Evolutionary conservation across 2,329 filamentous ascomycete genomes (phyloP), one percentile per base, ranked within the genome.

Genomic region (Pestalotiopsis sp.): DNA sequence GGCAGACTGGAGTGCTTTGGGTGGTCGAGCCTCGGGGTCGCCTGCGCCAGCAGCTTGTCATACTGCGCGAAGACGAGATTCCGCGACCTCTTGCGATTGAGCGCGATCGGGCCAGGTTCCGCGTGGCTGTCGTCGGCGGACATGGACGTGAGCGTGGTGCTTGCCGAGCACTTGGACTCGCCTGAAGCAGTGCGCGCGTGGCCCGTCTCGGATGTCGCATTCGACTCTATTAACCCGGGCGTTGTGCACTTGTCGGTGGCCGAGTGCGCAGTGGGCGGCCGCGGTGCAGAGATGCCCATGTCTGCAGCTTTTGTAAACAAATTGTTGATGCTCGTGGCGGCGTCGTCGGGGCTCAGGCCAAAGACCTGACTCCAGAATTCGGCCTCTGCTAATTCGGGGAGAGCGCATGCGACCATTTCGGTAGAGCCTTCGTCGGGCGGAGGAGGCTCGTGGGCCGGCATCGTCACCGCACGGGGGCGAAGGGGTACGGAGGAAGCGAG

Each of bases 61-160:
- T 89, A 89, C 38, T 83, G 81, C 6, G 81, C 78, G 71, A 89
- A 88, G 68, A 77, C 85, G 31, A 85, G 75, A 45, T 75, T 80
- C 69, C 80, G 82, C 49, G 81, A 80, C 66, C 80, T 74, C 67
- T 72, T 74, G 69, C 75, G 79, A 67, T 73, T 71, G 56, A 76
- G 69, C 5, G 75, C 68, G 36, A 73, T 75, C 52, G 65, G n/a
- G 17, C 20, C 14, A 71, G 70, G 65, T 60, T 73, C 65, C 60
- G 72, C 66, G 69, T 70, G 23, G 68, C 70, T 36, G 74, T 78
- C 80, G 23, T 81, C 75, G 63, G 83, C 85, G 0, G 84, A 84
- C 66, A 80, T 79, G 23, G 82, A 81, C 1, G 84, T 85, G 31
- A 83, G 70, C 36, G 78, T 77, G 4, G 83, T 83, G 70, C 78